phyloP scores from a whole-genome alignment of 306 rosid species.

The Medicago ruthenica region DNA sequence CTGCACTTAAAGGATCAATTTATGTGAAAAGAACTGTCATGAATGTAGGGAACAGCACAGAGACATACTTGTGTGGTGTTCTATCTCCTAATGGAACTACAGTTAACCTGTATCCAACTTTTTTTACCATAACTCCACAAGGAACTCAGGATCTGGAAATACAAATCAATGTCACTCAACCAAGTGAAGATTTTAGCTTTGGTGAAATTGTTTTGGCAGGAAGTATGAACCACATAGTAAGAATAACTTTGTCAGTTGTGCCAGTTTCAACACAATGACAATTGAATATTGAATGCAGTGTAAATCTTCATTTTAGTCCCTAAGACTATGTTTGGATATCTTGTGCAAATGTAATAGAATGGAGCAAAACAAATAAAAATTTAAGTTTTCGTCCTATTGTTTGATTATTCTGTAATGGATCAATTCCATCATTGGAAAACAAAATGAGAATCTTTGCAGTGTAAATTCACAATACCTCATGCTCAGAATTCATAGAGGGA shows the following conservation, averaged over 20 bases:
- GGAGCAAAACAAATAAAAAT: background rate
- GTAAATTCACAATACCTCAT: background rate
- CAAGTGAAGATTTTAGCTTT: conserved; percentile 62
- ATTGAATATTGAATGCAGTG: background rate
- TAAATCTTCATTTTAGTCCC: background rate
- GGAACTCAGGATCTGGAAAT: conserved; percentile 61
- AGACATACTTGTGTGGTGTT: conserved; percentile 67
- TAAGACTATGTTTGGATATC: background rate
- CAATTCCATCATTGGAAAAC: background rate
- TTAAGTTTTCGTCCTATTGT: background rate
- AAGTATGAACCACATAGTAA: conserved; percentile 72
- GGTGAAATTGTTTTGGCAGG: conserved; percentile 83
- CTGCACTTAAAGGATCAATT: conserved; percentile 58
- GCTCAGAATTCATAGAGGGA: conserved; percentile 4
- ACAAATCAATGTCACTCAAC: conserved; percentile 57
- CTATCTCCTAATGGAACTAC: conserved; percentile 78
- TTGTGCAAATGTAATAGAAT: background rate
- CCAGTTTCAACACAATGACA: conserved; percentile 48
- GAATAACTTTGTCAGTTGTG: conserved; percentile 70
- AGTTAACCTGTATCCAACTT: conserved; percentile 58
- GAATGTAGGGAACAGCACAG: conserved; percentile 67
- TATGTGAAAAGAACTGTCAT: conserved; percentile 57
- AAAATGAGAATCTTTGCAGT: background rate
- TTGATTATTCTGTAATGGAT: background rate
- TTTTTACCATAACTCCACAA: conserved; percentile 70